Evolutionary conservation across 2,329 filamentous ascomycete genomes (phyloP), one percentile per base, ranked within the genome.

Genomic region (Knoxdaviesia proteae): DNA sequence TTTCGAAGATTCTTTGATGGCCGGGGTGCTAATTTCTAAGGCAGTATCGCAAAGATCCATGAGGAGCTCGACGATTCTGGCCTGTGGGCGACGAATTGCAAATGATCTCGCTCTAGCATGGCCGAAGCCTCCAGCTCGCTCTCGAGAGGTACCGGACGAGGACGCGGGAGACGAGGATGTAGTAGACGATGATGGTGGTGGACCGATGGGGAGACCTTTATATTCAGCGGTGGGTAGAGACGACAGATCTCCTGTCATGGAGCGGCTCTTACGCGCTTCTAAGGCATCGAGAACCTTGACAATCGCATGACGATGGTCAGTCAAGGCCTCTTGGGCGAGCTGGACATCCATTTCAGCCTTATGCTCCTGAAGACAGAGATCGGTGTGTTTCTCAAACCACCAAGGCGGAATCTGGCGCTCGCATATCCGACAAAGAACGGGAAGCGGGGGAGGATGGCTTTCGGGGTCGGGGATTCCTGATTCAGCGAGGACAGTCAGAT

Each of bases 341-440:
- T 98, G 88, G 4, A 98, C 86, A 52, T 96, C 88, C 83, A 94
- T 92, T 57, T 98, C 90, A 0, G 90, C 88, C 42, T 82, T 79
- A 55, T 98, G 90, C 56, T 98, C 90, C 56, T 96, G 87, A 44
- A 94, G 67, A 54, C 90, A 98, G 20, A 96, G 65, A 53, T 98
- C 92, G 2, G 88, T 94, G 57, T 98, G 90, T 59, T 96, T 98
- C 61, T 98, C 90, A 52, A 98, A 98, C 92, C 90, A 98, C 90
- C 90, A 98, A 0, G 88, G 86, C 5, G 84, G 84, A 47, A 98
- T 96, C 48, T 94, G 84, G 43, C 90, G 83, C 57, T 98, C 90
- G 58, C 90, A 98, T 44, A 98, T 96, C 42, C 90, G 84, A 58
- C 90, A 98, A 10, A 98, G 71, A 5, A 96, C 80, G 0, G 86